Percentiles rank a stretch among this genome's conserved stretches.
Conservation (phyloP, 768 basidiomycete species). For the Mycena amicta region DNA sequence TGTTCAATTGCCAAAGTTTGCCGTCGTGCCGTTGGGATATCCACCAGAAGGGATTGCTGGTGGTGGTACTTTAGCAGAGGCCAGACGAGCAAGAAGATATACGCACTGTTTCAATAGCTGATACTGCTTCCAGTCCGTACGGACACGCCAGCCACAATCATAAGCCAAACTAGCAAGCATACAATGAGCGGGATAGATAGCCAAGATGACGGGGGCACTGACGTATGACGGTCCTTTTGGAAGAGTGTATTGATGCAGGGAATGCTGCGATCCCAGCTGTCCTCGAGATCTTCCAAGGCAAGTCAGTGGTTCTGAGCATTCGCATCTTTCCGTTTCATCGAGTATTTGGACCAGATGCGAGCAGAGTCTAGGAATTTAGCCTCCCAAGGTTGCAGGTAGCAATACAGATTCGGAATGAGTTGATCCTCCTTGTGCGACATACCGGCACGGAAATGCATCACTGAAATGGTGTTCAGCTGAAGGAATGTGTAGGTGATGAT, state of each 20-base stretch:
- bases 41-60: constrained; percentile 99
- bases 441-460: constrained; percentile 98
- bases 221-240: constrained; percentile 97
- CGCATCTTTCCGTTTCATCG: constrained; percentile 99
- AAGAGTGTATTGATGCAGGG: constrained; percentile 98
- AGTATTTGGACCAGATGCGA: constrained; percentile 99
- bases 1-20: constrained; percentile 96
- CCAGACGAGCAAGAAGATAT: background rate
- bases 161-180: constrained; percentile 72
- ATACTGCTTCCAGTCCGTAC: constrained; percentile 98
- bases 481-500: background rate
- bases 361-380: constrained; percentile 97
- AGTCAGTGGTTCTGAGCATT: constrained; percentile 96
- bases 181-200: constrained; percentile 1
- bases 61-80: constrained; percentile 3
- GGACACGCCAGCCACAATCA: constrained; percentile 98
- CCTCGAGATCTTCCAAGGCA: constrained; percentile 96
- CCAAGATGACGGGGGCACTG: constrained; percentile 29
- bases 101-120: constrained; percentile 87
- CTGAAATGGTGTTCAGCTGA: constrained; percentile 35
- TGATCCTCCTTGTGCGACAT: constrained; percentile 96
- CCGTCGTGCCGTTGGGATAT: constrained; percentile 96
- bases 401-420: constrained; percentile 95
- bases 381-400: constrained; percentile 97
- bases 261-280: constrained; percentile 98